These are phyloP conservation scores for Claviceps lovelessii DNA, from an alignment of 2,329 filamentous ascomycete genomes.

Conservation along the genomic window DNA sequence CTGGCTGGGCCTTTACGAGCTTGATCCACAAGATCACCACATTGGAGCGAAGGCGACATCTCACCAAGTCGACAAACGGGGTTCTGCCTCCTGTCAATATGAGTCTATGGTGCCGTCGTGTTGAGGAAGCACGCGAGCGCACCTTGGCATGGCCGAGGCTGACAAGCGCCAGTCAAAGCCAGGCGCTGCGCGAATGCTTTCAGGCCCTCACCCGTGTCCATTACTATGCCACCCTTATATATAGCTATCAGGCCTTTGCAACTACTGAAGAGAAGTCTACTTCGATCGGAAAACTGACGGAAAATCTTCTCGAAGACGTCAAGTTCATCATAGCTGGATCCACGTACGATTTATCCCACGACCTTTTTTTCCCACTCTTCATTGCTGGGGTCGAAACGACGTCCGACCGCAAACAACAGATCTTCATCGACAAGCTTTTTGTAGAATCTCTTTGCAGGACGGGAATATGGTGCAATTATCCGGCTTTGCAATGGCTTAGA, in stretches of 20 bases:
- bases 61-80: not conserved
- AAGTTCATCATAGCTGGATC: constrained; percentile 2
- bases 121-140: not conserved
- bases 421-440: constrained; percentile 2
- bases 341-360: constrained; percentile 3
- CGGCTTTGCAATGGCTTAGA: constrained; percentile 4
- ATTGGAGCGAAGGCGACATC: constrained; percentile 1
- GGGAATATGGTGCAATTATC: constrained; percentile 6
- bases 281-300: not conserved
- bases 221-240: constrained; percentile 10
- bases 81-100: not conserved
- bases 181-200: constrained; percentile 6
- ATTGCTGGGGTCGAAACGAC: constrained; percentile 5
- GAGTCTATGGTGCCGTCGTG: not conserved
- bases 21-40: constrained; percentile 4
- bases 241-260: constrained; percentile 10
- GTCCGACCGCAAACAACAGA: not conserved
- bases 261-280: not conserved
- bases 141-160: constrained; percentile 6
- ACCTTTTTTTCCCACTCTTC: constrained; percentile 7
- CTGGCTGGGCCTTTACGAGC: constrained; percentile 5
- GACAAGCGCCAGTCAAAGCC: constrained; percentile 1
- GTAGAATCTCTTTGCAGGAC: constrained; percentile 1
- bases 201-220: constrained; percentile 8
- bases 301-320: constrained; percentile 1